Base-by-base conservation (phyloP, 2,329 filamentous ascomycete genomes). In the Cladobotryum protrusum region DNA sequence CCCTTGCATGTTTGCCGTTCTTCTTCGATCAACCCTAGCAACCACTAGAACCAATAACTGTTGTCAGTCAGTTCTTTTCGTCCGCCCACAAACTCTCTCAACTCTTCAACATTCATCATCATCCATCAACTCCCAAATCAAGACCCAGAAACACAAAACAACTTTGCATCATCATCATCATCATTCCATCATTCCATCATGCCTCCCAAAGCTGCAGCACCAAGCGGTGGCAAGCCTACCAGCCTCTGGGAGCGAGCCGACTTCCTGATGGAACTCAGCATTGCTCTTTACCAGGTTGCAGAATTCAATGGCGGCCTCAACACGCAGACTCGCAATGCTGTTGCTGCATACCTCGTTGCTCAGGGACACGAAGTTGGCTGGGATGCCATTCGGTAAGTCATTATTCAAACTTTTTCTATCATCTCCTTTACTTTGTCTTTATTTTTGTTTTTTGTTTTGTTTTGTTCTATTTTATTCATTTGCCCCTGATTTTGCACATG, bases 321-420 rank as follows among this genome's bases (percentile, higher is more conserved):
- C 13, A 43, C 60, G 13, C 52, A 61, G 20, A 54, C 61, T 33
- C 66, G 65, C 45, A 59, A 61, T 0, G 57, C 57, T 1, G 57
- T 75, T 44, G 59, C 64, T 42, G 53, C 53, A 7, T 63, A 63
- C n/a, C 60, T 74, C 48, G 55, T 60, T n/a, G 39, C 54, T 12
- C 56, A 55, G 5, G 65, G 70, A 7, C 60, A 67, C 45, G 52
- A 54, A 5, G 67, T 70, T n/a, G 69, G 67, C 3, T 76, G 72
- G 71, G 68, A 76, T 29, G 70, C 61, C 1, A 64, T 76, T 45
- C 71, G 73, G 74, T 75, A 66, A 40, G 70, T 63, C 8, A 5
- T 1, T 39, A 9, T 17, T 17, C 15, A n/a, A n/a, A 19, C 11
- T 15, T 39, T 48, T 33, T 39, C 37, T 47, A 33, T 47, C 12